Evolutionary conservation across 108 stramenopile species (phyloP).

Genomic region (Skeletonema marinoi): DNA sequence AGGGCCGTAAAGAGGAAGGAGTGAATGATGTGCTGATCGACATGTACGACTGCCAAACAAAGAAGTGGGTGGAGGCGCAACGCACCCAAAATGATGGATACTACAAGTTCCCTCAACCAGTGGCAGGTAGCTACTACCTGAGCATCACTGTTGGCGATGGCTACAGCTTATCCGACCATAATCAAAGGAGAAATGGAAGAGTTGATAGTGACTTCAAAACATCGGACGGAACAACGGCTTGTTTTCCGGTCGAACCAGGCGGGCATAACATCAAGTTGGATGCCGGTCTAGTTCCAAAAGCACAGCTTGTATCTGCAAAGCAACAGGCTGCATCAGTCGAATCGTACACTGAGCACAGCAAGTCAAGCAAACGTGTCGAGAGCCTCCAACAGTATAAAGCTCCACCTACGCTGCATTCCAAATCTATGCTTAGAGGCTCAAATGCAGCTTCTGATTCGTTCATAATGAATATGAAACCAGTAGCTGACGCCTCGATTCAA

Average conservation of each 20-base stretch:
- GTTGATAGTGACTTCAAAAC: constrained; percentile 2
- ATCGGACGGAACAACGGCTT: not conserved
- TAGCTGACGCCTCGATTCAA: constrained; percentile 20
- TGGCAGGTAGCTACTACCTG: constrained; percentile 3
- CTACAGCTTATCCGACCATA: not conserved
- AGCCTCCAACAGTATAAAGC: not conserved
- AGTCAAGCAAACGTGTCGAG: not conserved
- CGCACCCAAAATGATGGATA: constrained; percentile 19
- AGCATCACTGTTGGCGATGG: not conserved
- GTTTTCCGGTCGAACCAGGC: not conserved
- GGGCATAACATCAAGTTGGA: not conserved
- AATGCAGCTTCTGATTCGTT: constrained; percentile 5
- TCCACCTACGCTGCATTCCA: constrained; percentile 3
- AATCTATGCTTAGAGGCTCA: constrained; percentile 13
- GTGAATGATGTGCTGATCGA: constrained; percentile 18
- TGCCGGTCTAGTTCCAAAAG: not conserved
- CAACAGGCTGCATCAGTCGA: not conserved
- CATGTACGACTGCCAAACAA: constrained; percentile 17
- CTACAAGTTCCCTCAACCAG: constrained; percentile 2
- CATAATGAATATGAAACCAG: constrained; percentile 17
- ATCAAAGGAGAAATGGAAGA: not conserved
- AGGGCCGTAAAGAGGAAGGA: constrained; percentile 8
- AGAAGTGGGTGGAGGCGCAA: constrained; percentile 15
- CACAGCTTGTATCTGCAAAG: not conserved
- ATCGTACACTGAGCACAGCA: not conserved